A percentile compares a stretch with the other conserved stretches of the same genome.
Evolutionary conservation across 768 basidiomycete species (phyloP).

Genomic region (Naematelia encephala): DNA sequence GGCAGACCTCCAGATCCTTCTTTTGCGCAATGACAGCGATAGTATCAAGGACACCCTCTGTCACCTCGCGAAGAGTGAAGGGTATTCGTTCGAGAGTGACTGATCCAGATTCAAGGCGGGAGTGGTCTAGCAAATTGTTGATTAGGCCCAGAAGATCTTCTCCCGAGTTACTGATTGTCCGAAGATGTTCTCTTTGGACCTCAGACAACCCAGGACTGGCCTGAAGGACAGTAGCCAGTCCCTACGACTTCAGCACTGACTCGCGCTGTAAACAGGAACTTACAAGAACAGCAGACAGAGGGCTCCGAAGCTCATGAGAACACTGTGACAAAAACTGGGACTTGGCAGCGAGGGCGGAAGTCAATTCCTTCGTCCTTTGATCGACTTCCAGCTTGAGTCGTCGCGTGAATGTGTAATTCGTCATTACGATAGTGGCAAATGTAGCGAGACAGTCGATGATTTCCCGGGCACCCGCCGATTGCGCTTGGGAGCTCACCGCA

Average conservation of each 20-base stretch:
- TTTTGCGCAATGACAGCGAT: conserved; percentile 33
- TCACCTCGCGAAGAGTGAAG: conserved; percentile 38
- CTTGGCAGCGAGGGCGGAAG: conserved; percentile 23
- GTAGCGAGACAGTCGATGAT: conserved; percentile 26
- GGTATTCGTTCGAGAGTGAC: conserved; percentile 39
- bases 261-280: conserved; percentile 1
- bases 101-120: conserved; percentile 25
- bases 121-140: conserved; percentile 41
- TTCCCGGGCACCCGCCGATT: conserved; percentile 13
- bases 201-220: conserved; percentile 29
- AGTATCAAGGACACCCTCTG: conserved; percentile 35
- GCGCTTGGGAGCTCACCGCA: conserved; percentile 1
- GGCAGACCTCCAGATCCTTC: conserved; percentile 37
- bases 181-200: conserved; percentile 39
- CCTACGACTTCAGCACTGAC: conserved; percentile 15
- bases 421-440: conserved; percentile 17
- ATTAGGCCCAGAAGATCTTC: conserved; percentile 41
- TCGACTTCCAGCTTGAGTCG: conserved; percentile 27
- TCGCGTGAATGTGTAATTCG: conserved; percentile 19
- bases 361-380: conserved; percentile 26
- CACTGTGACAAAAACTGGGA: conserved; percentile 31
- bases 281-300: conserved; percentile 35
- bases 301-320: conserved; percentile 43
- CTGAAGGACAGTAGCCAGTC: conserved; percentile 39
- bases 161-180: conserved; percentile 30